A percentile compares a stretch with the other conserved stretches of the same genome.
Evolutionary conservation across 2,329 filamentous ascomycete species (phyloP).

Genomic region (Fusarium euwallaceae): DNA sequence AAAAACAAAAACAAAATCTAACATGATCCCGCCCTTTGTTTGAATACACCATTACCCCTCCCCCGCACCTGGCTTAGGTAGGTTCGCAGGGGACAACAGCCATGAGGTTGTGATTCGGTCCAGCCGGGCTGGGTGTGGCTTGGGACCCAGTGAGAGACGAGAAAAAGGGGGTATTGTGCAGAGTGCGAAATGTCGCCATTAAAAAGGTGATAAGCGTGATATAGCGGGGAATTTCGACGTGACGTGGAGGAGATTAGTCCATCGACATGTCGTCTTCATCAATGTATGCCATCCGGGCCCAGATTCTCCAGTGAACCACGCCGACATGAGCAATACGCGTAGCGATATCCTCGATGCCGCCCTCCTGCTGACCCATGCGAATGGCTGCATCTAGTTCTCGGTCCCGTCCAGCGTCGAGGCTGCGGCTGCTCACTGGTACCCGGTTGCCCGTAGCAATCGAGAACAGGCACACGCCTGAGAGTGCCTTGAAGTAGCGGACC

Average conservation of each 20-base stretch:
- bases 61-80: not conserved
- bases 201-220: conserved; percentile 39
- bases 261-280: conserved; percentile 56
- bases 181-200: conserved; percentile 34
- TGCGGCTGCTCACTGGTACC: conserved; percentile 53
- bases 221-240: conserved; percentile 21
- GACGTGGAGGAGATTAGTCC: conserved; percentile 43
- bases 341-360: conserved; percentile 75
- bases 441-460: conserved; percentile 67
- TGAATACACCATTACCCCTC: not conserved
- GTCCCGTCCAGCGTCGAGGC: conserved; percentile 49
- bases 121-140: conserved; percentile 31
- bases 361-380: conserved; percentile 64
- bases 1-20: conserved; percentile 19
- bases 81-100: conserved; percentile 2
- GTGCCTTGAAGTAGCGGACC: conserved; percentile 65
- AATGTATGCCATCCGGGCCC: conserved; percentile 80
- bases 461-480: conserved; percentile 68
- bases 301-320: conserved; percentile 90
- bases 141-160: conserved; percentile 16
- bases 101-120: conserved; percentile 26
- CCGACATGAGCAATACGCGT: conserved; percentile 85
- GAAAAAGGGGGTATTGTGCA: conserved; percentile 14
- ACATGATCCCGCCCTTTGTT: not conserved
- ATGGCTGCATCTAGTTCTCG: conserved; percentile 51